phyloP scores from a whole-genome alignment of 2,329 filamentous ascomycete species.

The Aspergillus brunneoviolaceus region DNA sequence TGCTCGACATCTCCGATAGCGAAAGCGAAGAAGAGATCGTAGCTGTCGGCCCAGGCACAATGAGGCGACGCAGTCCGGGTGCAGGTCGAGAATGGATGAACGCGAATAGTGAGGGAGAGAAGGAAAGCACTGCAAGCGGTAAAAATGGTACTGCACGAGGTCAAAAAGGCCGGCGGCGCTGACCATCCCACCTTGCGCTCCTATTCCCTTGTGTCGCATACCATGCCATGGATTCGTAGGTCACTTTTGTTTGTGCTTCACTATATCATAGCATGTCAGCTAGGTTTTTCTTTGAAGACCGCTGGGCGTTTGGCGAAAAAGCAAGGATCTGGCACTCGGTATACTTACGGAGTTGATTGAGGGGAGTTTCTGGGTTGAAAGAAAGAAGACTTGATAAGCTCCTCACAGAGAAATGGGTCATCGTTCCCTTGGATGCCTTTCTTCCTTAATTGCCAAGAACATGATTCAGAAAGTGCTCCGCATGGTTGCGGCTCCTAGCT shows the following conservation, averaged over 20 bases:
- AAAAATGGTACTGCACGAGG: slow-evolving; percentile 26
- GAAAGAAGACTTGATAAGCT: neutral
- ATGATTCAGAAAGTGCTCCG: neutral
- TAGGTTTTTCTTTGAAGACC: neutral
- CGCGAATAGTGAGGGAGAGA: slow-evolving; percentile 30
- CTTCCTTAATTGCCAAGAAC: neutral
- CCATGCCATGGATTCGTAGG: neutral
- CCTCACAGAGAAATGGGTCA: neutral
- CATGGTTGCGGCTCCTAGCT: neutral
- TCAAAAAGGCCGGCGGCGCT: slow-evolving; percentile 35
- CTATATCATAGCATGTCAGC: neutral
- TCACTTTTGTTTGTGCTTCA: neutral
- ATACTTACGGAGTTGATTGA: slow-evolving; percentile 5
- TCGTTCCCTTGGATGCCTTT: neutral
- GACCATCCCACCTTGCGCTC: slow-evolving; percentile 3
- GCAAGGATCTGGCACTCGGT: neutral
- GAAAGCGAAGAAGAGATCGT: slow-evolving; percentile 90
- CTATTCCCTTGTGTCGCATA: too few relatives aligned
- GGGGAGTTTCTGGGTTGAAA: neutral
- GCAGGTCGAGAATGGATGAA: slow-evolving; percentile 68
- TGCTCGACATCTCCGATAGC: slow-evolving; percentile 89
- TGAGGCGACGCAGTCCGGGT: slow-evolving; percentile 80
- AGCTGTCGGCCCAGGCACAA: slow-evolving; percentile 71
- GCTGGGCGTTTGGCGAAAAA: slow-evolving; percentile 1
- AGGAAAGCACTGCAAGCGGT: slow-evolving; percentile 20